Conservation (phyloP, 1,284 basidiomycete genomes). For the Sporisorium iseilematis-ciliati region DNA sequence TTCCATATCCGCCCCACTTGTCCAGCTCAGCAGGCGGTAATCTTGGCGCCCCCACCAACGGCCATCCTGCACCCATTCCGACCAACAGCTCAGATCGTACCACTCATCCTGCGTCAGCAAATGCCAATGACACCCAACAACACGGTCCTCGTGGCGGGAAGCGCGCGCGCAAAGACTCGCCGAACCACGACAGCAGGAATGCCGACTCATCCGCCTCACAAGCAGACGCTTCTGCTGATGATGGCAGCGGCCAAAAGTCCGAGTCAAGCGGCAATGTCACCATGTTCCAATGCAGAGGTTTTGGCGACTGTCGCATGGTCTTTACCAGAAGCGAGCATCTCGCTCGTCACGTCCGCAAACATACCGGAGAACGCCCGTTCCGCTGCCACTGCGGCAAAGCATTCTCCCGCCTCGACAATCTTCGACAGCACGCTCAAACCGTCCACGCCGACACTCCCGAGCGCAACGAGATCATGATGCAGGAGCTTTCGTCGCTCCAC, state of each 20-base stretch:
- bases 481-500: slow-evolving; percentile 85
- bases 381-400: slow-evolving; percentile 91
- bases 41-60: slow-evolving; percentile 16
- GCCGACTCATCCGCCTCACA: background rate
- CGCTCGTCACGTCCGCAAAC: slow-evolving; percentile 94
- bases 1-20: slow-evolving; percentile 19
- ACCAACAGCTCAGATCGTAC: slow-evolving; percentile 6
- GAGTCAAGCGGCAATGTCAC: slow-evolving; percentile 75
- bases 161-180: slow-evolving; percentile 29
- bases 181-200: slow-evolving; percentile 14
- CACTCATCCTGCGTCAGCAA: slow-evolving; percentile 11
- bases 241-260: slow-evolving; percentile 25
- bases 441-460: slow-evolving; percentile 89
- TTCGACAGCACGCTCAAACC: slow-evolving; percentile 94
- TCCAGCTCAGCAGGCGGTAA: slow-evolving; percentile 7
- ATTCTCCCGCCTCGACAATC: slow-evolving; percentile 94
- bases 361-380: slow-evolving; percentile 95
- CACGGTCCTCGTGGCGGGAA: slow-evolving; percentile 16
- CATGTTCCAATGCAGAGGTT: slow-evolving; percentile 93
- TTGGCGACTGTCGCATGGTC: slow-evolving; percentile 94
- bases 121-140: slow-evolving; percentile 6
- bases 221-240: slow-evolving; percentile 13
- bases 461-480: slow-evolving; percentile 91
- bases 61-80: slow-evolving; percentile 1
- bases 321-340: slow-evolving; percentile 95